Evolutionary conservation across 148 eudicot species (phyloP).

Genomic region (Polygonum aviculare): DNA sequence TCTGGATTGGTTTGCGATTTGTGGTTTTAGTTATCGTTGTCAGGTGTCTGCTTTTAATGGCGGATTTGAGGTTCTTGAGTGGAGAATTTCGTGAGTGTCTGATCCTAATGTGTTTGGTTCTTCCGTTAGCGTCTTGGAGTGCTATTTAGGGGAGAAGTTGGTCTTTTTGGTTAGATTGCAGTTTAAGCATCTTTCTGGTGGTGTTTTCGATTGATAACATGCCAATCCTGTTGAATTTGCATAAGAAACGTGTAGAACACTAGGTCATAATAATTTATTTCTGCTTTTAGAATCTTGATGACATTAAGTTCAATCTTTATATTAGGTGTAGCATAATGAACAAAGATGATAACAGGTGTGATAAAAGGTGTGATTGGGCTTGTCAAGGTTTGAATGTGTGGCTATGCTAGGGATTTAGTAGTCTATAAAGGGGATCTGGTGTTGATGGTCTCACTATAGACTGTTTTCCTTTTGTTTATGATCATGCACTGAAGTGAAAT

Average conservation of each 20-base stretch:
- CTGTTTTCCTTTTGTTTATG: background rate
- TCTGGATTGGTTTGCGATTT: background rate
- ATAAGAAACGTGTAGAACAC: background rate
- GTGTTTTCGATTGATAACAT: background rate
- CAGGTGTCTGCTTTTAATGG: background rate
- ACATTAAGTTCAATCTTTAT: background rate
- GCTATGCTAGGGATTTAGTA: background rate
- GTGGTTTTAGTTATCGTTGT: background rate
- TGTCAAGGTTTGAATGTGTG: background rate
- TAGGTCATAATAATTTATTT: background rate
- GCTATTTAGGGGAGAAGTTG: background rate
- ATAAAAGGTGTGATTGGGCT: background rate
- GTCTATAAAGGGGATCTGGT: background rate
- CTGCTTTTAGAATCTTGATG: background rate
- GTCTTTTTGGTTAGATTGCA: background rate
- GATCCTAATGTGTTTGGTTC: background rate
- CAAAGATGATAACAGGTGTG: background rate
- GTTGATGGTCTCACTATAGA: background rate
- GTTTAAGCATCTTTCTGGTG: background rate
- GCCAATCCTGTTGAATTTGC: background rate
- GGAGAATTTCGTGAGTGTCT: background rate
- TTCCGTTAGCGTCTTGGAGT: background rate
- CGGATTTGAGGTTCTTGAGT: slow-evolving; percentile 5
- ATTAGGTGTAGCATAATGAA: background rate
- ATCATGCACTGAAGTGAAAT: background rate